Evolutionary conservation across 108 stramenopile genomes (phyloP), one percentile per base, ranked within the genome.

Genomic region (Conticribra guillardii): DNA sequence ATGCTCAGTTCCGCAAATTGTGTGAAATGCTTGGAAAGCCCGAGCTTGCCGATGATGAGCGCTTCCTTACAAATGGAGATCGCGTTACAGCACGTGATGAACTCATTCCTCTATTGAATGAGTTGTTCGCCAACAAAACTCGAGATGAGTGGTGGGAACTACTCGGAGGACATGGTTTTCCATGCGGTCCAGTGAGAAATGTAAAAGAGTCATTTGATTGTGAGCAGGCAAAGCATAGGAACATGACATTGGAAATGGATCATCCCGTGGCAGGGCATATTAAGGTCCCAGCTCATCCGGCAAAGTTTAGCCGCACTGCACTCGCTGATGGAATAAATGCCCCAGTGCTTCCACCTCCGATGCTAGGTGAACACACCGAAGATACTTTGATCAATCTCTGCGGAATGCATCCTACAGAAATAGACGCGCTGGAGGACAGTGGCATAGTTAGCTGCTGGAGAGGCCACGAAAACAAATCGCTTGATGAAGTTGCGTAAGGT

Each of bases 291-390:
- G 54, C 74, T 19, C 48, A 68, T 27, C 74, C 81, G 0, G 60
- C 76, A 29, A 67, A 49, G 44, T 54, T 30, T 15, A 52, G 54
- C 3, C 23, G 54, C 4, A 30, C 53, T 18, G 29, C 58, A 19
- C 31, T 70, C 27, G 68, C 58, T 47, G 58, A 47, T 28, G 54
- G 55, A 47, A 65, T 21, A 22, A 50, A 31, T 26, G 53, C 37
- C 7, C 60, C 62, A 60, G 28, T 60, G 34, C 27, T 60, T 15
- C 76, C 71, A 22, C 82, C 82, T 64, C 82, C 82, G 1, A 67
- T 83, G 60, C 54, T 83, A 15, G 82, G 82, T 4, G 66, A 83
- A 48, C 82, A 83, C 60, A 77, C 82, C 21, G 73, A 78, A 63
- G 76, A 78, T 52, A 44, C 73, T 58, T 57, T 83, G 61, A 67